Evolutionary conservation across 441 rosid genomes (phyloP).

Genomic region (Pelargonium cotyledonis): DNA sequence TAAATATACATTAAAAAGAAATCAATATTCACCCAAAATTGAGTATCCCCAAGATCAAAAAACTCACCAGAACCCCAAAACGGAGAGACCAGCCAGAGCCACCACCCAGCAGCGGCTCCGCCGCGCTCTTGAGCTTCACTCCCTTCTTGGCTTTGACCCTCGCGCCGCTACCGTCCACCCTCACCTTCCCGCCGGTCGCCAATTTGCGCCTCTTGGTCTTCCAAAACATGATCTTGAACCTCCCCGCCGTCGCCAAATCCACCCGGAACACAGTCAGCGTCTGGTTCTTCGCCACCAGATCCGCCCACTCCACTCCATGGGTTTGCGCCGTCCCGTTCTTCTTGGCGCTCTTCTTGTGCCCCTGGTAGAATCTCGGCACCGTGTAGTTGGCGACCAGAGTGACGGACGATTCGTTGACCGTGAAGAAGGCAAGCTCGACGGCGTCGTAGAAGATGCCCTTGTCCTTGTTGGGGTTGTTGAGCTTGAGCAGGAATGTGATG

Average conservation of each 20-base stretch:
- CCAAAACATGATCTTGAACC: slow-evolving; percentile 59
- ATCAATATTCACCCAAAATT: slow-evolving; percentile 15
- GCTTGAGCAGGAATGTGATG: slow-evolving; percentile 36
- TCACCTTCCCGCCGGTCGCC: slow-evolving; percentile 40
- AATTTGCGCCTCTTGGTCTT: slow-evolving; percentile 44
- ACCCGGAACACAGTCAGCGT: slow-evolving; percentile 39
- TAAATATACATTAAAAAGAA: neutral
- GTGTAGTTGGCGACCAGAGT: slow-evolving; percentile 17
- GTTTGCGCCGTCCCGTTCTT: slow-evolving; percentile 15
- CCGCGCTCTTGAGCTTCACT: slow-evolving; percentile 35
- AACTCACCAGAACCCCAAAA: slow-evolving; percentile 24
- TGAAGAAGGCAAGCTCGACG: slow-evolving; percentile 40
- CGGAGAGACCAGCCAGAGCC: slow-evolving; percentile 9
- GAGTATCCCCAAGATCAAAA: slow-evolving; percentile 28
- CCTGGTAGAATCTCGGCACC: slow-evolving; percentile 52
- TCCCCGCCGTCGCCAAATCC: slow-evolving; percentile 60
- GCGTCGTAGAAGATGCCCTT: slow-evolving; percentile 57
- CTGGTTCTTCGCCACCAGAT: slow-evolving; percentile 30
- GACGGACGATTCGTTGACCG: neutral
- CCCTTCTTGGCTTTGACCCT: slow-evolving; percentile 22
- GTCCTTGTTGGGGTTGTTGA: slow-evolving; percentile 55
- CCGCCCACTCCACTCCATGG: neutral
- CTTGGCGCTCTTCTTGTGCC: slow-evolving; percentile 58
- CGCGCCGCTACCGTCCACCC: slow-evolving; percentile 37
- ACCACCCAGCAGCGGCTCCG: slow-evolving; percentile 18